phyloP scores from a whole-genome alignment of 2,329 filamentous ascomycete genomes.

The Trichoderma endophyticum region DNA sequence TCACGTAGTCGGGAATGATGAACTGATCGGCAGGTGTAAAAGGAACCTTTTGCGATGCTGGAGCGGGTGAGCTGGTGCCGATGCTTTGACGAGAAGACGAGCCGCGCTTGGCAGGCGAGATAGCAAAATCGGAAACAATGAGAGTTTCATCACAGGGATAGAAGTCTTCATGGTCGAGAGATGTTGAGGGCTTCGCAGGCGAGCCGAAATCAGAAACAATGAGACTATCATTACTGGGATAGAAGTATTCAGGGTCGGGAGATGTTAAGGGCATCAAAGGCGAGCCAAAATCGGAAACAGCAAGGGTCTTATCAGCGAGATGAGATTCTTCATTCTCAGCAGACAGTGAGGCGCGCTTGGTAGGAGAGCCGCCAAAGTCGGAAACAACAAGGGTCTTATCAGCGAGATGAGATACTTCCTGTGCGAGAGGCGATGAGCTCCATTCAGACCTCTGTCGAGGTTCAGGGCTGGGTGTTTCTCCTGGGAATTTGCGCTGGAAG shows the following conservation, averaged over 20 bases:
- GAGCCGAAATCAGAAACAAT: constrained; percentile 8
- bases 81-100: not conserved
- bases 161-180: not conserved
- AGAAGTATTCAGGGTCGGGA: not conserved
- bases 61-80: not conserved
- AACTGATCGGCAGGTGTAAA: not conserved
- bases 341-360: not conserved
- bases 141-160: constrained; percentile 4
- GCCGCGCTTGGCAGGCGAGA: not conserved
- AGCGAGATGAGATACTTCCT: not conserved
- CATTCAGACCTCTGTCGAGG: not conserved
- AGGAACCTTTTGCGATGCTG: not conserved
- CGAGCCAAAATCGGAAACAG: constrained; percentile 12
- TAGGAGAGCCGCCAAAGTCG: not conserved
- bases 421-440: not conserved
- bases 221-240: constrained; percentile 4
- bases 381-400: constrained; percentile 19
- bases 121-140: constrained; percentile 9
- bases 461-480: not conserved
- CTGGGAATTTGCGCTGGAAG: not conserved
- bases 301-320: not conserved
- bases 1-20: not conserved
- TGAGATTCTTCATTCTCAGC: not conserved
- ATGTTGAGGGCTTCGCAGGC: not conserved
- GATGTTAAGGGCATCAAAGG: not conserved